A percentile compares a stretch with the other conserved stretches of the same genome.
phyloP scores from a whole-genome alignment of 352 stramenopile genomes.

The Phytophthora europaea region DNA sequence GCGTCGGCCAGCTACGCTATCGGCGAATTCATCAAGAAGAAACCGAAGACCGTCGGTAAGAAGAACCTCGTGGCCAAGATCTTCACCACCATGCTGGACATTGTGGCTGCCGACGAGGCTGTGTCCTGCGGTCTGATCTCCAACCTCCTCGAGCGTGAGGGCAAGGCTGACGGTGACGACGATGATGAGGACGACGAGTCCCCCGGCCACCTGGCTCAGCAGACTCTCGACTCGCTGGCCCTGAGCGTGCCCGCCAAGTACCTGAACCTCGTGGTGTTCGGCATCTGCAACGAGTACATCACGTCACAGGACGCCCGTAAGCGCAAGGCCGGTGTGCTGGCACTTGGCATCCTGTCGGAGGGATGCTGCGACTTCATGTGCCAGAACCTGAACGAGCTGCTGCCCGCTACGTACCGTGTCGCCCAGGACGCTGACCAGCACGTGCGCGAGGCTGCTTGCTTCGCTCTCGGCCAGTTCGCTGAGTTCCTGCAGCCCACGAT shows the following conservation, averaged over 20 bases:
- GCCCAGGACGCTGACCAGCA: constrained; percentile 93
- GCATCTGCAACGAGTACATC: constrained; percentile 92
- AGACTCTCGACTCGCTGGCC: constrained; percentile 87
- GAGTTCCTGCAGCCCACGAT: constrained; percentile 99
- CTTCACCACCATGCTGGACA: constrained; percentile 89
- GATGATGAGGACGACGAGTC: constrained; percentile 88
- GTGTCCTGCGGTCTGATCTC: constrained; percentile 88
- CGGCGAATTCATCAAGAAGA: constrained; percentile 90
- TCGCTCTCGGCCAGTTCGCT: constrained; percentile 98
- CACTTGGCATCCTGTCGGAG: constrained; percentile 97
- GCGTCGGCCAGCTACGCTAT: constrained; percentile 86
- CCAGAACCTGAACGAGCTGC: constrained; percentile 94
- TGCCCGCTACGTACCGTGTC: constrained; percentile 93
- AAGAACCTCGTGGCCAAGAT: constrained; percentile 85
- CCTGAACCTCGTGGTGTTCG: constrained; percentile 81
- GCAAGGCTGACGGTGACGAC: constrained; percentile 58
- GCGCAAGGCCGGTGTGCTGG: constrained; percentile 97
- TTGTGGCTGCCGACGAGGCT: constrained; percentile 78
- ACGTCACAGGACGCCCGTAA: constrained; percentile 88
- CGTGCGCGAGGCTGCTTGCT: constrained; percentile 98
- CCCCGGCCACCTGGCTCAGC: constrained; percentile 83
- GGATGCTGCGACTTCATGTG: constrained; percentile 96
- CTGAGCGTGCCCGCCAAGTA: constrained; percentile 88
- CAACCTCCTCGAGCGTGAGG: constrained; percentile 80
- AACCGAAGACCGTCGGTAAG: constrained; percentile 92